These are phyloP conservation scores for Cytospora paraplurivora DNA, from an alignment of 2,329 filamentous ascomycete species.

Conservation along the genomic window DNA sequence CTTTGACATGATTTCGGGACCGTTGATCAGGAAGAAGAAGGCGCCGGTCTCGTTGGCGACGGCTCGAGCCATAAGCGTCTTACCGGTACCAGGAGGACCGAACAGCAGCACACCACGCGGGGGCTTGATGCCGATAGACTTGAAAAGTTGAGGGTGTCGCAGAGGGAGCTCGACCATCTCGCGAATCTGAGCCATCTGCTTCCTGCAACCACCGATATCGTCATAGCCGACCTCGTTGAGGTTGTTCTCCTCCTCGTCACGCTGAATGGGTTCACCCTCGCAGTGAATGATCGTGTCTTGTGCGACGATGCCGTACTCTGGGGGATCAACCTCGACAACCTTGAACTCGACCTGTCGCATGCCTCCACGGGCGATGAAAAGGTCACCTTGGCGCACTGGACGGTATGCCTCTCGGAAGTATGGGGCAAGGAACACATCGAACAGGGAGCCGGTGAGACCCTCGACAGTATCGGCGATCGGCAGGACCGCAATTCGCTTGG, in stretches of 20 bases:
- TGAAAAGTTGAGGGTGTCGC: conserved; percentile 97
- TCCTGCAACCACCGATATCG: conserved; percentile 98
- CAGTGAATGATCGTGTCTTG: conserved; percentile 99
- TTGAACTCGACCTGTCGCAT: conserved; percentile 99
- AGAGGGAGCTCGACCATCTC: conserved; percentile 97
- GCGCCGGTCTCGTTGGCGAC: conserved; percentile 98
- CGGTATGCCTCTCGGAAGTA: conserved; percentile 99
- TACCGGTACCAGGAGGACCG: conserved; percentile 97
- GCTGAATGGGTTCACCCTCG: conserved; percentile 93
- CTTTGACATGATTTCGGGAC: conserved; percentile 99
- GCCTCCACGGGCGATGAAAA: conserved; percentile 95
- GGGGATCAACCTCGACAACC: conserved; percentile 97
- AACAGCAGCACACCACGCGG: conserved; percentile 96
- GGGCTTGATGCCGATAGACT: conserved; percentile 99
- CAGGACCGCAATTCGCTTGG: conserved; percentile 97
- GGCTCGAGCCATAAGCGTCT: conserved; percentile 97
- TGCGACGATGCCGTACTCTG: conserved; percentile 97
- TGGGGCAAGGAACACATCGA: conserved; percentile 98
- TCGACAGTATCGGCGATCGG: conserved; percentile 98
- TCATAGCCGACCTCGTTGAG: conserved; percentile 99
- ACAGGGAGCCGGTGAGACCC: conserved; percentile 94
- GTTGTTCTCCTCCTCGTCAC: conserved; percentile 98
- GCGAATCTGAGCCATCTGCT: conserved; percentile 99
- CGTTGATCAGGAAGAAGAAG: conserved; percentile 99
- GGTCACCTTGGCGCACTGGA: conserved; percentile 93